A percentile compares a stretch with the other conserved stretches of the same genome.
Evolutionary conservation across 805 yeast genomes (phyloP).

Genomic region (Metschnikowia gruessii): DNA sequence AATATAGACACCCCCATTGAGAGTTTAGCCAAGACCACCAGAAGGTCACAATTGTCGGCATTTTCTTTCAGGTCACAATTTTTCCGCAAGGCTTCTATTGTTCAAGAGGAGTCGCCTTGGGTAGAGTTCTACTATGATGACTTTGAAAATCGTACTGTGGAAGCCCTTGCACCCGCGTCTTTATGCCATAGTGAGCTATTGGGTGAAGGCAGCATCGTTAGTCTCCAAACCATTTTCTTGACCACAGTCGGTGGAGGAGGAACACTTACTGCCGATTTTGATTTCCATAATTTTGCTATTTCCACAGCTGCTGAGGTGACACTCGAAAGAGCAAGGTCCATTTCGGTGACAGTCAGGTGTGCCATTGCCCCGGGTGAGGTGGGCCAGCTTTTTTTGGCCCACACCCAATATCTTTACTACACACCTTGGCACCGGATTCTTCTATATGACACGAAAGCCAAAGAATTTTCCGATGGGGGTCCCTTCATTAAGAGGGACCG

Average conservation of each 20-base stretch:
- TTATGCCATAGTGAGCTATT: slow-evolving; percentile 17
- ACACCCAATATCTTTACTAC: slow-evolving; percentile 14
- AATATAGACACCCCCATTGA: slow-evolving; percentile 7
- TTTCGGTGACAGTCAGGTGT: slow-evolving; percentile 11
- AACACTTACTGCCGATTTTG: slow-evolving; percentile 4
- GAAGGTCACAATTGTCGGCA: background rate
- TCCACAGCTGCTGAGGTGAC: slow-evolving; percentile 4
- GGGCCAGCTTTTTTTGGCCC: slow-evolving; percentile 17
- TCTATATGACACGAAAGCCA: slow-evolving; percentile 1
- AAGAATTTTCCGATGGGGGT: slow-evolving; percentile 2
- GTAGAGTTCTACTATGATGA: slow-evolving; percentile 13
- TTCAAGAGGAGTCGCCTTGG: slow-evolving; percentile 1
- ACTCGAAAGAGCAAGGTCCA: slow-evolving; percentile 4
- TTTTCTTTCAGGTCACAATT: background rate
- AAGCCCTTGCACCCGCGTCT: slow-evolving; percentile 11
- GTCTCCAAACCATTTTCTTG: slow-evolving; percentile 10
- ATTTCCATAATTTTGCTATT: slow-evolving; percentile 4
- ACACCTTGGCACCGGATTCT: slow-evolving; percentile 15
- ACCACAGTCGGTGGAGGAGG: slow-evolving; percentile 7
- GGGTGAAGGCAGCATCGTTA: slow-evolving; percentile 18
- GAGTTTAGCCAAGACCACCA: slow-evolving; percentile 1
- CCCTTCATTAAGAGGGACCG: slow-evolving; percentile 2
- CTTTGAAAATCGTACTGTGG: slow-evolving; percentile 1
- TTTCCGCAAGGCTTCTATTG: background rate
- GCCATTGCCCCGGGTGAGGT: slow-evolving; percentile 15